Evolutionary conservation across 116 monocot genomes (phyloP), one percentile per base, ranked within the genome.

Genomic region (Iris pallida): DNA sequence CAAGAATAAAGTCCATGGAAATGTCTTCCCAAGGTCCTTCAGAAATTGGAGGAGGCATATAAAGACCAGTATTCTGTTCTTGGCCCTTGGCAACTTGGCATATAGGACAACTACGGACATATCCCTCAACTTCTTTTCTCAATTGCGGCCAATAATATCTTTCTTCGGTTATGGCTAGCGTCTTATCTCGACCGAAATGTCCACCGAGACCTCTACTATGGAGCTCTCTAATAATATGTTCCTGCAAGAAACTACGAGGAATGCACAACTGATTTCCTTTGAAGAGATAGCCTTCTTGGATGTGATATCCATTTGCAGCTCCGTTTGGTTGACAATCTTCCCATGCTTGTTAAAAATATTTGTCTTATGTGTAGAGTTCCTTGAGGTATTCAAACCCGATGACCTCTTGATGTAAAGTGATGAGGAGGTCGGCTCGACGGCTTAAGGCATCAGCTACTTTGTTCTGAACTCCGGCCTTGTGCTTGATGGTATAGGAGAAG

Each of bases 11-110:
- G 45, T 69, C 57, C 4, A 69, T 16, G 11, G n/a, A 45, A 16
- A 69, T 44, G 45, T 46, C 69, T 17, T 69, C 51, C 71, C 47
- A 61, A 30, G 18, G 71, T 9, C 8, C 14, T 8, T 5, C 14
- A 40, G 20, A 48, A 20, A 61, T 51, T 6, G 47, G 47, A 8
- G 51, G 16, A 19, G 59, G 71, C 47, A 9, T 60, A 45, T 51
- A 71, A 13, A 40, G 7, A 10, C 41, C 47, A 1, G 49, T 51
- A 20, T 71, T 71, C 40, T 48, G 45, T 0, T 4, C n/a, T 14
- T 40, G 13, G 1, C 57, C 7, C 17, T 60, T 70, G 12, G 13
- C 11, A 1, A 16, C 48, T 20, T 48, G 59, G 14, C 46, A 59
- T 6, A 20, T 3, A 0, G 9, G 18, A 48, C 60, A 71, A 8